Base-by-base conservation (phyloP, 352 stramenopile species). In the Lagenidium giganteum region DNA sequence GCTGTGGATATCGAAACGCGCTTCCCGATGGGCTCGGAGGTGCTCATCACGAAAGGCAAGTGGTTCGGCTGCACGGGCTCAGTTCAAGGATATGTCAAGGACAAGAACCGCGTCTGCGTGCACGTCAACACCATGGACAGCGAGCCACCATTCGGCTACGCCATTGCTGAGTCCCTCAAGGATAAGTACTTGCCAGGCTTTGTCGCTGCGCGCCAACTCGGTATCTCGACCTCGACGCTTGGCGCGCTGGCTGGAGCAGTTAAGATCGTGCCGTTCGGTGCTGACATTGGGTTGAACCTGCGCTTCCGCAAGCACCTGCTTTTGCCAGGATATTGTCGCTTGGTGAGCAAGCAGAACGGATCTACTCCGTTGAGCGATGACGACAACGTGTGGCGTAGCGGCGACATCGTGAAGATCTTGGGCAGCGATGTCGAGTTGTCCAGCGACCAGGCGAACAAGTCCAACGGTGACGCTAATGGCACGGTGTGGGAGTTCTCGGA, bases 401-500 rank as follows among this genome's bases (percentile, higher is more conserved):
- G 88, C 13, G 93, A 97, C 58, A 93, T 83, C 46, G 70, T 98
- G 9, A 72, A 93, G 50, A 86, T 96, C 38, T 70, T 97, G 41
- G 87, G 88, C 45, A 97, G 81, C 42, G 67, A 67, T 22, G 67
- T 43, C 6, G 52, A 41, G n/a, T n/a, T n/a, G n/a, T n/a, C n/a
- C n/a, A n/a, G n/a, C 32, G 70, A 40, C 47, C 47, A 51, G 22
- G 36, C 34, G 32, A 42, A 35, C 42, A 72, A 39, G 62, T 73
- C 52, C 29, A n/a, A n/a, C n/a, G n/a, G 48, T 29, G 39, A 50
- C 21, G 51, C 23, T 5, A 47, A 26, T 30, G 43, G 32, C 22
- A 76, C 61, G 9, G 63, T 57, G 21, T 99, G 95, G 95, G 91
- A 98, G 69, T 99, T 97, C 67, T 96, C 92, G 5, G 83, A 95